Evolutionary conservation across 345 rosid genomes (phyloP).

Genomic region (Erodium maritimum): DNA sequence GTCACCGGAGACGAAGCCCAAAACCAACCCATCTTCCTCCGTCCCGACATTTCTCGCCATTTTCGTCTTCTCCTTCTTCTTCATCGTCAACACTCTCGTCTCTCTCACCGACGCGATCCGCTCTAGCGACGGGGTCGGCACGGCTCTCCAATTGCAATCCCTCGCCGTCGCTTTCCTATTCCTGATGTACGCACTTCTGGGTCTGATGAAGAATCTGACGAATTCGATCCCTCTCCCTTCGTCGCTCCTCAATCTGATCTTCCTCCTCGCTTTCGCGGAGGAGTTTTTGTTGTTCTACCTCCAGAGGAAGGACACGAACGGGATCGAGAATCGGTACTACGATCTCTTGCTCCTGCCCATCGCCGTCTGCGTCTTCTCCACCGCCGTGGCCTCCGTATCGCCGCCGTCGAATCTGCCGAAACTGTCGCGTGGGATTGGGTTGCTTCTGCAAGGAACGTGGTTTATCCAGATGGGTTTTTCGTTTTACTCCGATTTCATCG

Average conservation of each 20-base stretch:
- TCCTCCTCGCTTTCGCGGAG: slow-evolving; percentile 68
- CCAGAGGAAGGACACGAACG: slow-evolving; percentile 59
- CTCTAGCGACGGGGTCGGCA: slow-evolving; percentile 53
- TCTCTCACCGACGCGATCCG: slow-evolving; percentile 42
- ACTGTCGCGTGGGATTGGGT: slow-evolving; percentile 55
- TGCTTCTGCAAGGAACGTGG: slow-evolving; percentile 82
- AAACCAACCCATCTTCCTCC: slow-evolving; percentile 13
- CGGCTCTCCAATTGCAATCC: slow-evolving; percentile 55
- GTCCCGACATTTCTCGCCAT: slow-evolving; percentile 14
- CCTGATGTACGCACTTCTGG: slow-evolving; percentile 45
- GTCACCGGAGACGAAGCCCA: background rate
- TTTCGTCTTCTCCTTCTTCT: slow-evolving; percentile 37
- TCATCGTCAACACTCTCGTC: slow-evolving; percentile 37
- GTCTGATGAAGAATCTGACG: slow-evolving; percentile 22
- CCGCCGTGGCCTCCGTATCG: slow-evolving; percentile 35
- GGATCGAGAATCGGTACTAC: slow-evolving; percentile 62
- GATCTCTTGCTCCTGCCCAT: slow-evolving; percentile 86
- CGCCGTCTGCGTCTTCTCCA: slow-evolving; percentile 44
- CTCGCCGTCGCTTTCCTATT: slow-evolving; percentile 46
- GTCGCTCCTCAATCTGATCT: slow-evolving; percentile 34
- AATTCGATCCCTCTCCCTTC: slow-evolving; percentile 30
- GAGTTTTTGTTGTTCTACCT: slow-evolving; percentile 69
- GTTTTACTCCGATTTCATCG: slow-evolving; percentile 49
- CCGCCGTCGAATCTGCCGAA: slow-evolving; percentile 18
- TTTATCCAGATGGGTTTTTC: slow-evolving; percentile 81